phyloP scores from a whole-genome alignment of 768 basidiomycete species.

The Hericium erinaceus region DNA sequence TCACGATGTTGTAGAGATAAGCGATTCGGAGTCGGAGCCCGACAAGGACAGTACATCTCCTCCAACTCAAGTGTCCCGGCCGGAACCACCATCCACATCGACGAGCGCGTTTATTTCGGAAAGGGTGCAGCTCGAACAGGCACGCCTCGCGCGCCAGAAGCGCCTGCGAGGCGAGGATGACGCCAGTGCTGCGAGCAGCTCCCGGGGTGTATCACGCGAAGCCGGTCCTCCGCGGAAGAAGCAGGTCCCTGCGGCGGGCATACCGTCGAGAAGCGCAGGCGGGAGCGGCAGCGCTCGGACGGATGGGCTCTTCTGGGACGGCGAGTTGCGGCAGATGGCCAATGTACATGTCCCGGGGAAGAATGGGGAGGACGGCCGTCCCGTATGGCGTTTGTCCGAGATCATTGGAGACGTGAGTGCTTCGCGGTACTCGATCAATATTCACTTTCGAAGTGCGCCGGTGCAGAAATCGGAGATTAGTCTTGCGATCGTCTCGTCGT shows the following conservation, averaged over 20 bases:
- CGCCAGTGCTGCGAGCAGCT: conserved; percentile 18
- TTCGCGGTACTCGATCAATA: neutral
- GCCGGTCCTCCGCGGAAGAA: conserved; percentile 8
- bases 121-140: conserved; percentile 70
- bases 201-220: neutral
- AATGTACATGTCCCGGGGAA: conserved; percentile 49
- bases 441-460: neutral
- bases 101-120: conserved; percentile 45
- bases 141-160: conserved; percentile 66
- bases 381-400: conserved; percentile 62
- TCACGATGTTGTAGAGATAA: neutral
- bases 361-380: conserved; percentile 35
- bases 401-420: conserved; percentile 61
- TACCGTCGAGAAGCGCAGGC: neutral
- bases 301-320: conserved; percentile 52
- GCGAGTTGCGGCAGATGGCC: conserved; percentile 69
- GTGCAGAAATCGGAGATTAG: conserved; percentile 56
- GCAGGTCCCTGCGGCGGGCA: neutral
- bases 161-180: conserved; percentile 31
- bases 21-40: neutral
- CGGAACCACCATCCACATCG: neutral
- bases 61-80: conserved; percentile 3
- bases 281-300: neutral
- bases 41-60: neutral
- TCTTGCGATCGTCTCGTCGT: conserved; percentile 75